Conservation (phyloP, 805 yeast species). For the Wickerhamomyces chaumierensis region DNA sequence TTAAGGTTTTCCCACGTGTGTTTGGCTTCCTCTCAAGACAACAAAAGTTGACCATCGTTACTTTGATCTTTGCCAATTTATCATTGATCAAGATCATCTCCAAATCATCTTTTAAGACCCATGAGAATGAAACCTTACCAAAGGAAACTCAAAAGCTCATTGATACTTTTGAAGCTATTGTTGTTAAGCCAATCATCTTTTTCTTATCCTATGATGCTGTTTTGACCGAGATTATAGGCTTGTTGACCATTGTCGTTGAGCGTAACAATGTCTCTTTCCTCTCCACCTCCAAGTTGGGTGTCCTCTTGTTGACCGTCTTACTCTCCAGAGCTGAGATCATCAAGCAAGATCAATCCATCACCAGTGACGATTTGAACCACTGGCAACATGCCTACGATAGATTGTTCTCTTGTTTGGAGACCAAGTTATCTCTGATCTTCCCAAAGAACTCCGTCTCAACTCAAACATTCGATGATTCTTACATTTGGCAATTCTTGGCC, state of each 20-base stretch:
- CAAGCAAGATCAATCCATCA: constrained; percentile 62
- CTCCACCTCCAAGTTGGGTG: constrained; percentile 62
- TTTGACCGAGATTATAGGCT: constrained; percentile 67
- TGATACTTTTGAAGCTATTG: constrained; percentile 70
- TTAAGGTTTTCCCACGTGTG: constrained; percentile 79
- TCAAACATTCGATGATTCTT: constrained; percentile 25
- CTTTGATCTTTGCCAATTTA: constrained; percentile 68
- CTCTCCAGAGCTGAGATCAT: constrained; percentile 87
- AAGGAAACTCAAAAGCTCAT: constrained; percentile 44
- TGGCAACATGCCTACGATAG: constrained; percentile 81
- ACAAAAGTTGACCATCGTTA: constrained; percentile 66
- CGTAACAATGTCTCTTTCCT: constrained; percentile 53
- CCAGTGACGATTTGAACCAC: constrained; percentile 29
- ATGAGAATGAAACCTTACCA: constrained; percentile 41
- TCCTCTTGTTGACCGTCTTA: constrained; percentile 79
- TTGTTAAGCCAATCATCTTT: constrained; percentile 74
- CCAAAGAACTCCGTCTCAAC: constrained; percentile 51
- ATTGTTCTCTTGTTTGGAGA: constrained; percentile 69
- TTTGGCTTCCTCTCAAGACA: constrained; percentile 72
- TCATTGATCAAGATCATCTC: constrained; percentile 69
- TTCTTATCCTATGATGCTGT: constrained; percentile 68
- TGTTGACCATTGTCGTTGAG: constrained; percentile 58
- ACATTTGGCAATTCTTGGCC: constrained; percentile 96
- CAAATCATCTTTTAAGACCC: constrained; percentile 68
- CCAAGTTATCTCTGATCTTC: constrained; percentile 67